Conservation (phyloP, 306 rosid genomes). For the Quercus glauca region DNA sequence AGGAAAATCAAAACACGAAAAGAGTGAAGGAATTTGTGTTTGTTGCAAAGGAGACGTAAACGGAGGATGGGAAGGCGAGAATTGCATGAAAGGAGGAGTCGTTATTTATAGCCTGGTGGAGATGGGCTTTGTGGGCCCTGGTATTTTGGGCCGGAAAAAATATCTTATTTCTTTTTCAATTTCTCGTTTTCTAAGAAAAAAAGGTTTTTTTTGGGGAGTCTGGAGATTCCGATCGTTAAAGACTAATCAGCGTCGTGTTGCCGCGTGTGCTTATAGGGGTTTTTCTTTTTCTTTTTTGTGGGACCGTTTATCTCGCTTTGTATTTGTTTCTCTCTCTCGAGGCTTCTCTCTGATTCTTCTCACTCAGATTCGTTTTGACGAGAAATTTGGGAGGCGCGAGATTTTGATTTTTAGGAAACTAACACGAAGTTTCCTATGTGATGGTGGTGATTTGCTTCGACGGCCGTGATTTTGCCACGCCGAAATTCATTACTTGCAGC, state of each 20-base stretch:
- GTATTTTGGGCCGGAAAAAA: conserved; percentile 16
- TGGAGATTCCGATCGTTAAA: not conserved
- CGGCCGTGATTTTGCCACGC: conserved; percentile 32
- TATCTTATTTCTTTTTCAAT: conserved; percentile 13
- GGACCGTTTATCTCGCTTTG: conserved; percentile 1
- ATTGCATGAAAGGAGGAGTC: conserved; percentile 50
- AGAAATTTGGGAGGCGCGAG: too few relatives aligned
- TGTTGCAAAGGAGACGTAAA: not conserved
- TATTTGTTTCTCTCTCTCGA: not conserved
- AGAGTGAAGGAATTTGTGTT: not conserved
- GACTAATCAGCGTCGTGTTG: conserved; percentile 63
- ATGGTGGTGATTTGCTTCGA: not conserved
- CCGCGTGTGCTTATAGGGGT: conserved; percentile 48
- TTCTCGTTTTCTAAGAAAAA: conserved; percentile 18
- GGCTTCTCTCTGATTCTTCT: not conserved
- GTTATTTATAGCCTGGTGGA: conserved; percentile 39
- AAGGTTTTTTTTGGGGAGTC: not conserved
- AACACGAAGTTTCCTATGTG: conserved; percentile 33
- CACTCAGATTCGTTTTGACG: too few relatives aligned
- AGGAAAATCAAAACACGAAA: too few relatives aligned
- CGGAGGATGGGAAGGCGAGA: conserved; percentile 51
- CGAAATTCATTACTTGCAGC: not conserved
- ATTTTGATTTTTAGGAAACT: not conserved
- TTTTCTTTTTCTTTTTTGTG: not conserved
- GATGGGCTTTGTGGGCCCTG: conserved; percentile 33